A percentile compares a stretch with the other conserved stretches of the same genome.
Conservation (phyloP, 108 stramenopile genomes). For the Fistulifera pelliculosa region DNA sequence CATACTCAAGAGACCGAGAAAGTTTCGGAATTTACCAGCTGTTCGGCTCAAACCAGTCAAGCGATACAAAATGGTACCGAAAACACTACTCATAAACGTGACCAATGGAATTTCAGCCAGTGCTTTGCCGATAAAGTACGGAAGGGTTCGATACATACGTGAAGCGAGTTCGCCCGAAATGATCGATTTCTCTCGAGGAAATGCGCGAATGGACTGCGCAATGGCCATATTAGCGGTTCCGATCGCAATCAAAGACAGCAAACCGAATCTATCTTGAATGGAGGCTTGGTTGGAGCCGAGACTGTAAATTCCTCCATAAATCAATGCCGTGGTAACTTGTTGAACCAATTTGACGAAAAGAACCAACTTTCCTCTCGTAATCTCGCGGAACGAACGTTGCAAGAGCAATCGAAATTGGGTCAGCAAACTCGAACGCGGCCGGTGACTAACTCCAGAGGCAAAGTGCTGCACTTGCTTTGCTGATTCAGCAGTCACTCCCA, state of each 20-base stretch:
- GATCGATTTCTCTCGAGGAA: slow-evolving; percentile 84
- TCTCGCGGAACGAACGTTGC: slow-evolving; percentile 50
- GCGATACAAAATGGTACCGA: slow-evolving; percentile 71
- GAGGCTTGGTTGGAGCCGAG: slow-evolving; percentile 68
- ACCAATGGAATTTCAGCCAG: slow-evolving; percentile 86
- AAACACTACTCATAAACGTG: slow-evolving; percentile 70
- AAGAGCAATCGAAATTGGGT: slow-evolving; percentile 63
- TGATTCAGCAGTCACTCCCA: slow-evolving; percentile 17
- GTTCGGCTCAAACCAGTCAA: slow-evolving; percentile 58
- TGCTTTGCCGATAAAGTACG: slow-evolving; percentile 91
- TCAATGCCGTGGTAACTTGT: slow-evolving; percentile 69
- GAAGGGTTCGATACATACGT: slow-evolving; percentile 72
- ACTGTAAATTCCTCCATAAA: slow-evolving; percentile 80
- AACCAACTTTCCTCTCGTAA: slow-evolving; percentile 58
- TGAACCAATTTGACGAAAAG: slow-evolving; percentile 70
- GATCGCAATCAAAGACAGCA: slow-evolving; percentile 74
- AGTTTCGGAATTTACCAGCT: slow-evolving; percentile 51
- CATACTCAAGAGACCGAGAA: slow-evolving; percentile 65
- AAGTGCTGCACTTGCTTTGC: not conserved
- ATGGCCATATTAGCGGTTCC: slow-evolving; percentile 82
- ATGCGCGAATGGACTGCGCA: slow-evolving; percentile 69
- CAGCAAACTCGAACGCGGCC: slow-evolving; percentile 51
- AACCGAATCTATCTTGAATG: slow-evolving; percentile 78
- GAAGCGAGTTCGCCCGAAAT: slow-evolving; percentile 58
- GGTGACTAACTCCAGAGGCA: not conserved